These are phyloP conservation scores for Nothophaeocryptopus gaeumannii DNA, from an alignment of 2,329 filamentous ascomycete genomes.

Conservation along the genomic window DNA sequence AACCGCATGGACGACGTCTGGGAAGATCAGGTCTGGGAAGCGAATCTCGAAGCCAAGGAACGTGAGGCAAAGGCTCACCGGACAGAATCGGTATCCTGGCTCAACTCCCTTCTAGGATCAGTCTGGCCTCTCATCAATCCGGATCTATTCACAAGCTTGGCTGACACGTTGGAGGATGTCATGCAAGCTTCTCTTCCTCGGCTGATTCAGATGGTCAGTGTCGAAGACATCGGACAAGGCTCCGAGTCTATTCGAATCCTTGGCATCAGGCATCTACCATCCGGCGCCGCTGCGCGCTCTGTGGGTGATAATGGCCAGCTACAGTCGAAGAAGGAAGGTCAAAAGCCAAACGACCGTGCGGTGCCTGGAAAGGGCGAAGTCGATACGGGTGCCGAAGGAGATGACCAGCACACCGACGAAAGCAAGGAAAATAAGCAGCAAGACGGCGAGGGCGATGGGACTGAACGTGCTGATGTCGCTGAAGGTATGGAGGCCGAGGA, in stretches of 20 bases:
- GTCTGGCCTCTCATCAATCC: slow-evolving; percentile 75
- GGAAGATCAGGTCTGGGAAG: slow-evolving; percentile 68
- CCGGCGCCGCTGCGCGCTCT: slow-evolving; percentile 63
- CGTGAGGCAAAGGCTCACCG: slow-evolving; percentile 46
- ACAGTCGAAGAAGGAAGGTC: slow-evolving; percentile 41
- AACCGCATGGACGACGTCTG: slow-evolving; percentile 63
- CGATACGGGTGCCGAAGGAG: slow-evolving; percentile 37
- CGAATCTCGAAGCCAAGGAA: slow-evolving; percentile 55
- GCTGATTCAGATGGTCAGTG: slow-evolving; percentile 69
- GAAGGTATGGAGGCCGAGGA: slow-evolving; percentile 73
- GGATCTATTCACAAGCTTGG: slow-evolving; percentile 66
- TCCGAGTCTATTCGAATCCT: slow-evolving; percentile 68
- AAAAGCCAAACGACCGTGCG: slow-evolving; percentile 48
- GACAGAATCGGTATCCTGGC: slow-evolving; percentile 67
- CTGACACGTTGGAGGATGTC: slow-evolving; percentile 72
- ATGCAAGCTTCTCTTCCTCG: slow-evolving; percentile 74
- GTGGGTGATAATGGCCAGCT: slow-evolving; percentile 60
- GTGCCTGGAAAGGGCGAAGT: slow-evolving; percentile 46
- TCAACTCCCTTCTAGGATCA: slow-evolving; percentile 65
- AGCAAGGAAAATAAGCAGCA: slow-evolving; percentile 34
- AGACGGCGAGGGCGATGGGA: slow-evolving; percentile 34
- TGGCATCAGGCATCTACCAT: slow-evolving; percentile 69
- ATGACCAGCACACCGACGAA: slow-evolving; percentile 22
- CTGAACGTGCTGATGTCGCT: slow-evolving; percentile 34
- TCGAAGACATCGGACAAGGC: slow-evolving; percentile 73